phyloP scores from a whole-genome alignment of 208 protist species.

The Perkinsela sp. region DNA sequence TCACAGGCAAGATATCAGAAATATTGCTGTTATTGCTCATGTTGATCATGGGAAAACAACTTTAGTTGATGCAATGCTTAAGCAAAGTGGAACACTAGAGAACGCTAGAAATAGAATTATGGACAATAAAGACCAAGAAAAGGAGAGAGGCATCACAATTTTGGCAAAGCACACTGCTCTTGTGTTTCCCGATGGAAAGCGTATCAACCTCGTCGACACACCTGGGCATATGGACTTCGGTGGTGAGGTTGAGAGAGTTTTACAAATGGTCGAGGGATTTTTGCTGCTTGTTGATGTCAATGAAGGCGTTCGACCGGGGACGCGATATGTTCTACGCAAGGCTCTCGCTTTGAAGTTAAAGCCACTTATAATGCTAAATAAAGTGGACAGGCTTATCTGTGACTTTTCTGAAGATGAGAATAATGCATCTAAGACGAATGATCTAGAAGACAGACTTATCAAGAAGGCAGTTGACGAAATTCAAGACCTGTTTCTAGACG shows the following conservation, averaged over 20 bases:
- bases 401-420: not conserved
- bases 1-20: slow-evolving; percentile 37
- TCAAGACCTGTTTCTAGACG: slow-evolving; percentile 78
- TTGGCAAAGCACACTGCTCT: slow-evolving; percentile 77
- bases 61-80: slow-evolving; percentile 77
- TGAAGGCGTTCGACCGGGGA: slow-evolving; percentile 83
- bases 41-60: slow-evolving; percentile 92
- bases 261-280: slow-evolving; percentile 88
- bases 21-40: slow-evolving; percentile 85
- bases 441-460: slow-evolving; percentile 45
- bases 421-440: not conserved
- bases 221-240: slow-evolving; percentile 90
- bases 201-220: slow-evolving; percentile 89
- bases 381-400: slow-evolving; percentile 55
- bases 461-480: slow-evolving; percentile 68
- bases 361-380: slow-evolving; percentile 89
- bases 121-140: slow-evolving; percentile 83
- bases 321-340: slow-evolving; percentile 89
- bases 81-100: slow-evolving; percentile 44
- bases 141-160: slow-evolving; percentile 89
- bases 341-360: slow-evolving; percentile 65
- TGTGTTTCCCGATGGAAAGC: slow-evolving; percentile 26
- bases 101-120: slow-evolving; percentile 73
- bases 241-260: slow-evolving; percentile 83
- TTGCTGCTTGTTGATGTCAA: slow-evolving; percentile 78